Evolutionary conservation across 805 yeast species (phyloP).

Genomic region (Nakazawaea ishiwadae): DNA sequence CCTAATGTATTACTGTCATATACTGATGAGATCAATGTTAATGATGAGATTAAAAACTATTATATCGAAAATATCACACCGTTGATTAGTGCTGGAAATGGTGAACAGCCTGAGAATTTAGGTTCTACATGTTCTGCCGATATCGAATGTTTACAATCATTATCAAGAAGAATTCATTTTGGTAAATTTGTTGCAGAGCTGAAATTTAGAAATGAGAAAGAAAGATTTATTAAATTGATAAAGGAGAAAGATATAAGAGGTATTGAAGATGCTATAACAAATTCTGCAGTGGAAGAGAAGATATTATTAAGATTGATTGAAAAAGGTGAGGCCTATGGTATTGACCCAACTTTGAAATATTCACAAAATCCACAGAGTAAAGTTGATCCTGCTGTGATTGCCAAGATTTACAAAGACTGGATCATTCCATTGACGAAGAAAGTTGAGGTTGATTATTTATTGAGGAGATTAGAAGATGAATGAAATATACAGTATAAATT

Average conservation of each 20-base stretch:
- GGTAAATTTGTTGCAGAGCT: constrained; percentile 98
- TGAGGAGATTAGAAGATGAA: constrained; percentile 70
- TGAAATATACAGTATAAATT: neutral
- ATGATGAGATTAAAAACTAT: constrained; percentile 57
- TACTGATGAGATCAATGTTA: constrained; percentile 71
- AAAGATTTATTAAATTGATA: constrained; percentile 60
- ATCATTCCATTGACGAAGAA: constrained; percentile 93
- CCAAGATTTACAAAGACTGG: constrained; percentile 77
- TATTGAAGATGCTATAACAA: constrained; percentile 78
- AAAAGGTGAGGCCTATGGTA: constrained; percentile 84
- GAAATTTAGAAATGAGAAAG: constrained; percentile 69
- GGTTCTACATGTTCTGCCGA: constrained; percentile 87
- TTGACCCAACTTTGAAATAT: constrained; percentile 76
- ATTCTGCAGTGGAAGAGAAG: constrained; percentile 78
- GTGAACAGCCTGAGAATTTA: constrained; percentile 79
- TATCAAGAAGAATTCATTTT: constrained; percentile 91
- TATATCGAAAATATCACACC: constrained; percentile 80
- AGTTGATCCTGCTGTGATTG: constrained; percentile 78
- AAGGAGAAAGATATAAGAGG: constrained; percentile 61
- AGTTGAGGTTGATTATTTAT: constrained; percentile 88
- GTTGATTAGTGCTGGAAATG: constrained; percentile 53
- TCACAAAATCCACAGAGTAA: constrained; percentile 66
- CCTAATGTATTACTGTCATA: constrained; percentile 76
- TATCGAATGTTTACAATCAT: constrained; percentile 80
- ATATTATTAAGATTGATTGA: constrained; percentile 72